Evolutionary conservation across 2,329 filamentous ascomycete genomes (phyloP).

Genomic region (Ploettnerulaceae sp.): DNA sequence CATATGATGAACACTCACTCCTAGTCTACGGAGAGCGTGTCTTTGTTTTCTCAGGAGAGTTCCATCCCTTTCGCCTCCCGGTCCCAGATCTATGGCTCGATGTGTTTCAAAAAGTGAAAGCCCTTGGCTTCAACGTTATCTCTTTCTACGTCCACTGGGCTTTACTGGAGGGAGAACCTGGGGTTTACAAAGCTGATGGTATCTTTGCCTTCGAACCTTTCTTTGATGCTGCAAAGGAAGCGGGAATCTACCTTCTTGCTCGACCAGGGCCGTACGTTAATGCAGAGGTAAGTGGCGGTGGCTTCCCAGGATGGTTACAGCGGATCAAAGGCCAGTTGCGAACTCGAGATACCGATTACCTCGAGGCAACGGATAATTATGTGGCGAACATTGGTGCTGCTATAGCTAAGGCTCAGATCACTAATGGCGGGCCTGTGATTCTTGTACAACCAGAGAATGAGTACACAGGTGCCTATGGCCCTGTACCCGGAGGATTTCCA

Average conservation of each 20-base stretch:
- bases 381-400: conserved; percentile 52
- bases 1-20: conserved; percentile 60
- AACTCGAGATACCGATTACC: conserved; percentile 55
- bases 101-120: conserved; percentile 77
- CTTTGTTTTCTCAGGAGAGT: conserved; percentile 58
- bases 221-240: conserved; percentile 67
- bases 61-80: conserved; percentile 58
- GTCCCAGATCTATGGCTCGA: conserved; percentile 63
- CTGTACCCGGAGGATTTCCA: conserved; percentile 50
- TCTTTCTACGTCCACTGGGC: conserved; percentile 81
- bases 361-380: conserved; percentile 63
- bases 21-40: conserved; percentile 58
- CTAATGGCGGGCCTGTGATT: conserved; percentile 75
- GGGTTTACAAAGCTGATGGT: conserved; percentile 64
- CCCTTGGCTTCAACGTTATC: conserved; percentile 72
- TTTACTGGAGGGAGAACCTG: conserved; percentile 67
- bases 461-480: conserved; percentile 51
- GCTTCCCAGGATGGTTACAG: conserved; percentile 76
- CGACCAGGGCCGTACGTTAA: conserved; percentile 61
- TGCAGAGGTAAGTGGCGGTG: conserved; percentile 70
- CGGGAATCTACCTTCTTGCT: conserved; percentile 73
- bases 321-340: conserved; percentile 60
- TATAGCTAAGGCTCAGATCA: conserved; percentile 74
- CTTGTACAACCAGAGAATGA: conserved; percentile 80
- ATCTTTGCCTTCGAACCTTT: conserved; percentile 70